Base-by-base conservation (phyloP, 139 green algal genomes). In the Tetratostichococcus sp. region DNA sequence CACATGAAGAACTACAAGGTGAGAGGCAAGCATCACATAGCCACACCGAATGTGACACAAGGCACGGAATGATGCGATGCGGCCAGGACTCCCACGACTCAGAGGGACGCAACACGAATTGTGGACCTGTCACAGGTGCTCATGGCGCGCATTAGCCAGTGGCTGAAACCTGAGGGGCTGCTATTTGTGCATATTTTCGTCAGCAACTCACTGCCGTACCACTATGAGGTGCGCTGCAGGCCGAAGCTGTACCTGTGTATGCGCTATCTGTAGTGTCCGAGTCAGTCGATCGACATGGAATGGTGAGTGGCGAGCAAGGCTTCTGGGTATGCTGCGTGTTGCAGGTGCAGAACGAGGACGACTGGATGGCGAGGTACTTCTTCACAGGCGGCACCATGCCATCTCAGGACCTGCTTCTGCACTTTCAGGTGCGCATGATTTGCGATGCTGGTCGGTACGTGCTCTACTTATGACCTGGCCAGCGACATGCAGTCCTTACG, bases 311-410 rank as follows among this genome's bases (percentile, higher is more conserved):
- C 39, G 8, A 50, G 39, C 14, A 14, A 50, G 39, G 39, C 8
- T 22, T 8, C 39, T 50, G 39, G 39, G 8, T 21, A 50, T 11
- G 11, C 11, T 11, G 8, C 39, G 11, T 11, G n/a, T 69, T 86
- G 62, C 84, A 93, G 82, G 85, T 86, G 16, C 33, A 91, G 26
- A 74, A 80, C 42, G 86, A 92, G 73, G 82, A 90, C 28, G 94
- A 98, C 83, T 98, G 94, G 94, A 98, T 98, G 92, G 80, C 89
- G 21, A 86, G 86, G 32, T 92, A 98, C 83, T 98, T 98, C 75
- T 98, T 98, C 84, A 88, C 83, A 1, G 94, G 94, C 6, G 94
- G 95, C 71, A 99, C 94, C 65, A 98, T 99, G 95, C 90, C 92
- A 16, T 90, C 82, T 30, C 75, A 91, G 0, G 86, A 97, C 82